Evolutionary conservation across 495 filamentous ascomycete species (phyloP).

Genomic region (Rostrohypoxylon terebratum): DNA sequence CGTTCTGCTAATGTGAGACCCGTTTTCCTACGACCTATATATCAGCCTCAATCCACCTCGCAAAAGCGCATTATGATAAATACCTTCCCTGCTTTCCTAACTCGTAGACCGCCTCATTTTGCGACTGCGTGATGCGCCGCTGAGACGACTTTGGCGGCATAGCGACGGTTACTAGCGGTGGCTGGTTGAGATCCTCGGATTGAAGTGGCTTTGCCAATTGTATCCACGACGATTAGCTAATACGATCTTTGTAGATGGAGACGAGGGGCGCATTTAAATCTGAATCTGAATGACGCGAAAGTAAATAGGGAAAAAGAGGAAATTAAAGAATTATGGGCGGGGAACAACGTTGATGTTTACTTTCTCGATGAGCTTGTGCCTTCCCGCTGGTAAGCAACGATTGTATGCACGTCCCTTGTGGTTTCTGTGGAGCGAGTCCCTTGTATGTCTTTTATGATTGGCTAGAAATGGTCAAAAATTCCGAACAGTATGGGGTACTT

Average conservation of each 20-base stretch:
- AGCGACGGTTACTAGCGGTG: neutral
- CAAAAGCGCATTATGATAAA: slow-evolving; percentile 16
- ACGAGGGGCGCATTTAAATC: slow-evolving; percentile 11
- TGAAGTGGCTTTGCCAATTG: slow-evolving; percentile 14
- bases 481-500: neutral
- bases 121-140: slow-evolving; percentile 53
- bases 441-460: slow-evolving; percentile 14
- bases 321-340: slow-evolving; percentile 19
- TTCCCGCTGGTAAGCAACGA: slow-evolving; percentile 27
- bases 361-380: slow-evolving; percentile 24
- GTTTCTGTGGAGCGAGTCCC: slow-evolving; percentile 22
- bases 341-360: slow-evolving; percentile 40
- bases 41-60: slow-evolving; percentile 14
- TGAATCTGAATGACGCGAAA: slow-evolving; percentile 13
- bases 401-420: slow-evolving; percentile 17
- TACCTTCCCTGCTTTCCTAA: slow-evolving; percentile 65
- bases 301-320: slow-evolving; percentile 11
- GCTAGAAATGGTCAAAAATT: slow-evolving; percentile 9
- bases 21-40: slow-evolving; percentile 68
- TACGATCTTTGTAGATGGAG: neutral
- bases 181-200: neutral
- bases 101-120: slow-evolving; percentile 60
- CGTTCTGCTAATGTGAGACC: slow-evolving; percentile 86
- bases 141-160: slow-evolving; percentile 47
- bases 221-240: neutral